These are phyloP conservation scores for Tetrastigma voinierianum DNA, from an alignment of 164 flowering plant genomes.

Conservation along the genomic window DNA sequence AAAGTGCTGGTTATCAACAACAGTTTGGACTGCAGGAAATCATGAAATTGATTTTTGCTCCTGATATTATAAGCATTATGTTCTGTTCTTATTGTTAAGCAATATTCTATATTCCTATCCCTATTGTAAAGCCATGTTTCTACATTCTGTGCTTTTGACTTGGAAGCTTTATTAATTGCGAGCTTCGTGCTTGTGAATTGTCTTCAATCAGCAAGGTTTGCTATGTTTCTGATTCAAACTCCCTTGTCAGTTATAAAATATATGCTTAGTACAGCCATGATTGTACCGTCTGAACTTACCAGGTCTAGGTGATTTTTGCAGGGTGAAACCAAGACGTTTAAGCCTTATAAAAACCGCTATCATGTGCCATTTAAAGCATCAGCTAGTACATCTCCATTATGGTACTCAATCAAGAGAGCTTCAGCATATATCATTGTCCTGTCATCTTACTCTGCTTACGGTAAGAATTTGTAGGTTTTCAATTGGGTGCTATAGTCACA, in stretches of 20 bases:
- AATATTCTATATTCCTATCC: background rate
- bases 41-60: conserved; percentile 80
- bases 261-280: too few relatives aligned
- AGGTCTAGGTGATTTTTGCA: conserved; percentile 19
- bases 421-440: conserved; percentile 77
- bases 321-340: conserved; percentile 76
- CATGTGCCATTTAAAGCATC: conserved; percentile 60
- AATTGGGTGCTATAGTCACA: too few relatives aligned
- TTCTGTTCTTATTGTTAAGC: background rate
- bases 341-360: conserved; percentile 55
- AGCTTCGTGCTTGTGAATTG: too few relatives aligned
- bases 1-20: conserved; percentile 79
- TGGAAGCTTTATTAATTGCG: too few relatives aligned
- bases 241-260: too few relatives aligned
- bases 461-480: conserved; percentile 24
- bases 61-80: conserved; percentile 39
- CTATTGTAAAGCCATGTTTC: background rate
- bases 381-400: conserved; percentile 53
- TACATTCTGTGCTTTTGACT: too few relatives aligned
- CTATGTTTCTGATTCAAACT: conserved; percentile 2
- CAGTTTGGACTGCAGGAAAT: conserved; percentile 93
- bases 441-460: conserved; percentile 76
- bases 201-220: background rate
- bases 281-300: too few relatives aligned
- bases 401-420: conserved; percentile 89